Evolutionary conservation across 2,329 filamentous ascomycete species (phyloP).

Genomic region (Trichophyton schoenleinii): DNA sequence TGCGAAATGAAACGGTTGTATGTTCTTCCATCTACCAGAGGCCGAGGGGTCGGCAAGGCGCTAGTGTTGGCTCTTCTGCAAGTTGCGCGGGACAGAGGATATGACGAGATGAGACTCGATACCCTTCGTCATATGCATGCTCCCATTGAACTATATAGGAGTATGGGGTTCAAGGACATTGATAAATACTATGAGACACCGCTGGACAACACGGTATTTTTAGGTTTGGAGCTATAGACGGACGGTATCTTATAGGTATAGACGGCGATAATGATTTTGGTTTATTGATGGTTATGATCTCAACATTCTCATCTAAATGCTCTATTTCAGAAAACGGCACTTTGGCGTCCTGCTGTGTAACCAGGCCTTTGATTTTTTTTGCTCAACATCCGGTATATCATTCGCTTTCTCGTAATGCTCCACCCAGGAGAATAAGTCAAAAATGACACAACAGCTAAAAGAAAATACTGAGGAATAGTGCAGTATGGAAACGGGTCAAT

Average conservation of each 20-base stretch:
- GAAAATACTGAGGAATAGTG: background rate
- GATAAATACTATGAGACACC: conserved; percentile 46
- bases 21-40: conserved; percentile 36
- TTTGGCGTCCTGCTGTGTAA: background rate
- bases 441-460: background rate
- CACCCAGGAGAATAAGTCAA: background rate
- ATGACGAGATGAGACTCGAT: conserved; percentile 43
- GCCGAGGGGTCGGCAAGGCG: conserved; percentile 37
- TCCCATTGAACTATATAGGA: conserved; percentile 39
- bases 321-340: background rate
- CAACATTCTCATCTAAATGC: background rate
- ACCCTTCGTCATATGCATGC: conserved; percentile 42
- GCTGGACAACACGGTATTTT: conserved; percentile 41
- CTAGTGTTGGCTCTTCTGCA: conserved; percentile 36
- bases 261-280: background rate
- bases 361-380: background rate
- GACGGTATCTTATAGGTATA: background rate
- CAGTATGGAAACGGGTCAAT: background rate
- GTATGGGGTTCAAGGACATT: conserved; percentile 41
- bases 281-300: background rate
- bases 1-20: conserved; percentile 51
- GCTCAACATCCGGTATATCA: background rate
- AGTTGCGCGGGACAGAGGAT: conserved; percentile 37
- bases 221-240: conserved; percentile 25
- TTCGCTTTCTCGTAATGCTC: background rate